Evolutionary conservation across 1,284 basidiomycete species (phyloP), one percentile per base, ranked within the genome.

Genomic region (Phellopilus nigrolimitatus): DNA sequence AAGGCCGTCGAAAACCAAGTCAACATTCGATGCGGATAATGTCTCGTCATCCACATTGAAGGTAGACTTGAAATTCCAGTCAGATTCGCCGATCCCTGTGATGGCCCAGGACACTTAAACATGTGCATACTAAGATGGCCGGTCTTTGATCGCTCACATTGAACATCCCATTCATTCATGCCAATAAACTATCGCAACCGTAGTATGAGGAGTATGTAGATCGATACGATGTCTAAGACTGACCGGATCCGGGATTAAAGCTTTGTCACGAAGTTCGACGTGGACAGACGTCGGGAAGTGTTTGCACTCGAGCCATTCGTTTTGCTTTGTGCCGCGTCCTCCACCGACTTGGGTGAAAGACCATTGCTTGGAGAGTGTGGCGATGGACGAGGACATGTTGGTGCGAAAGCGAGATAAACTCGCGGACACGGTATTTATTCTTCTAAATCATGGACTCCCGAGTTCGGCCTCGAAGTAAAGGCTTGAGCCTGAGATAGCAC

Each of bases 1-100:
- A 21, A 95, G 68, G 9, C 93, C 92, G 13, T 93, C 90, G 56
- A 94, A 91, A 6, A 93, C 72, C 21, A 95, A 70, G 62, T 95
- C 90, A 22, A 75, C 70, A 47, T 84, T 75, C 3, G 70, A 59
- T 4, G 70, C 64, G 3, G 62, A 57, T 10, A 82, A 63, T 46
- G 84, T 76, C 21, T 66, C 65, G 9, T 75, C 67, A 1, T 71
- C 68, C n/a, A 81, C 70, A 7, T 66, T 57, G 61, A 95, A 86
- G 1, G 65, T 69, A 7, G 82, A 84, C 61, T 78, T 82, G 74
- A 95, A 95, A n/a, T 74, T 70, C 92, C 93, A 95, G 37, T 84
- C 79, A 8, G 76, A 74, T 67, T 95, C 91, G 21, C 89, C 90
- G 42, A 95, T 73, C 92, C 91, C 91, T 93, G 55, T 57, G 13